Evolutionary conservation across 768 basidiomycete species (phyloP), one percentile per base, ranked within the genome.

Genomic region (Pseudohyphozyma bogoriensis): DNA sequence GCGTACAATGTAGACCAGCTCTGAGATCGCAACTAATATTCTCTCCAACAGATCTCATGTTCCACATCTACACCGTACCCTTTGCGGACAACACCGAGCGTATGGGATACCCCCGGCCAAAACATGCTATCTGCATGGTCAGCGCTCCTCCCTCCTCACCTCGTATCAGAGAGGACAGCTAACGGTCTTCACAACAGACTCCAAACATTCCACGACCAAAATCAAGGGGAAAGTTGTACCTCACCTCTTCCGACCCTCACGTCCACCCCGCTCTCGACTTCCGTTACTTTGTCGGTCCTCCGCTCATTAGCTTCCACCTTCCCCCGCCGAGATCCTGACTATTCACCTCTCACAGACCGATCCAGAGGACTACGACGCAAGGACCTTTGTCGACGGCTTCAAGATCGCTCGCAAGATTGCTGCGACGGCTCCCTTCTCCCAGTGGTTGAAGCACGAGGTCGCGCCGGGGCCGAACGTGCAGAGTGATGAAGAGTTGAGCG

Each of bases 181-280:
- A 18, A 42, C 20, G 11, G 2, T 18, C 54, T 15, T 13, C 12
- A 2, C 8, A 15, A 1, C 22, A 52, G 55, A 56, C 55, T 3
- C 55, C 55, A 32, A 56, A 56, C 45, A 56, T 56, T 26, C 44
- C 49, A n/a, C 51, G 55, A 4, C 55, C 63, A 12, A 53, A 56
- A 32, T 60, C 59, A 9, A 16, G 50, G 1, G 63, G 63, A 22
- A 28, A 36, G 12, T 53, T 64, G 7, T 59, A 52, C 59, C 55
- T 64, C 15, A 36, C 45, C 45, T 60, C 55, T 8, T 15, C 53
- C 35, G 59, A 64, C 37, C 63, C 63, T 0, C 12, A 15, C n/a
- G 51, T 29, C 32, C 47, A 55, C 49, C 63, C 63, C 35, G 46
- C 37, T 2, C 42, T 60, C 54, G 63, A 64, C 40, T 52, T 53